Base-by-base conservation (phyloP, 73 alveolate genomes). In the Paramecium biaurelia region DNA sequence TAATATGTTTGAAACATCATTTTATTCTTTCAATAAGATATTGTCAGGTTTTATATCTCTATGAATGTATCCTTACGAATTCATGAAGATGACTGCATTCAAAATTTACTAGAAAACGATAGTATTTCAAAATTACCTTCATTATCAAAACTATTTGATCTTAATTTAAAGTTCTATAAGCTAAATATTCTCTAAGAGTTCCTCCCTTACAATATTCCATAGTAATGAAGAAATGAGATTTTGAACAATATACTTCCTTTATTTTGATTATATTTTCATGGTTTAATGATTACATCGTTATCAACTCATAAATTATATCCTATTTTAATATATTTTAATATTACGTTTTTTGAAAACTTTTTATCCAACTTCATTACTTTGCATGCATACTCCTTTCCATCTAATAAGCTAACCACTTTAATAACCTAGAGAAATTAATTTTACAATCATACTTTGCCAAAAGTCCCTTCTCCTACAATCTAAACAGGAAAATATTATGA, bases 21-120 rank as follows among this genome's bases (percentile, higher is more conserved):
- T 24, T 7, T 26, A 12, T 21, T 59, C 43, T 8, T 26, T 67
- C 7, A 85, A 41, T 56, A 85, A 49, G 1, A 85, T 38, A 67
- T 85, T 85, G 0, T 85, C 93, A 8, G 93, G 93, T 30, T 85
- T 85, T 23, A 85, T 85, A 30, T 85, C 93, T 24, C 93, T 21
- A 28, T 85, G 93, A 56, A 56, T 37, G 34, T 14, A 85, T 21
- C 93, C 93, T 35, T 35, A 10, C 0, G 53, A 41, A 85, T 85
- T 26, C 53, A 85, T 56, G 34, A 57, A 85, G 56, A 24, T 63
- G 2, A 79, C 47, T 20, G 76, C 72, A 24, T 79, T 26, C 2
- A 79, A 34, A 18, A 79, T 34, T 79, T 79, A 79, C 90, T 79
- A 79, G 14, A 24, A 32, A 2, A 2, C 7, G 1, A 21, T 45